These are phyloP conservation scores for Colletotrichum coccodes DNA, from an alignment of 2,329 filamentous ascomycete species.

Conservation along the genomic window DNA sequence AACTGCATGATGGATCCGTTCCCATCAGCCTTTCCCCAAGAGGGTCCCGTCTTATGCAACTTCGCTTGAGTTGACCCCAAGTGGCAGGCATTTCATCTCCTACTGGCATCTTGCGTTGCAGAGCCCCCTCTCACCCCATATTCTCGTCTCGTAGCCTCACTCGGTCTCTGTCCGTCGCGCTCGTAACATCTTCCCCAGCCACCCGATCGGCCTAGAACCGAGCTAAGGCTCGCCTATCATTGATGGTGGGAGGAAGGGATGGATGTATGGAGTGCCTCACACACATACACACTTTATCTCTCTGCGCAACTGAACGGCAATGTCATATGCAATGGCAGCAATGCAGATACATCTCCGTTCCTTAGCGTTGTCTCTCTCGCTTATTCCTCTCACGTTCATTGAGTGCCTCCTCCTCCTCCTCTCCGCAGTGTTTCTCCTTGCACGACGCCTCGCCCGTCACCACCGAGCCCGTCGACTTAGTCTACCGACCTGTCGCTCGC, in stretches of 20 bases:
- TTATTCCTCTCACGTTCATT: slow-evolving; percentile 4
- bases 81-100: slow-evolving; percentile 1
- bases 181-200: background rate
- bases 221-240: background rate
- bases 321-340: background rate
- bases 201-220: background rate
- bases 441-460: slow-evolving; percentile 21
- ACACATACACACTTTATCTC: background rate
- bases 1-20: background rate
- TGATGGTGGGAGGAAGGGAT: background rate
- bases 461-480: background rate
- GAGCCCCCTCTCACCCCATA: background rate
- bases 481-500: slow-evolving; percentile 4
- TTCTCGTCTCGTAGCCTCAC: background rate
- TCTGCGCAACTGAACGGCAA: background rate
- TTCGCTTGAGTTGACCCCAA: slow-evolving; percentile 28
- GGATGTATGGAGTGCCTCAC: background rate
- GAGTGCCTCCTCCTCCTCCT: background rate
- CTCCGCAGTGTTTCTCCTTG: slow-evolving; percentile 9
- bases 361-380: slow-evolving; percentile 17
- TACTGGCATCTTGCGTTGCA: background rate
- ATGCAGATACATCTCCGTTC: background rate
- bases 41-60: background rate
- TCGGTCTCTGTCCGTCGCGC: background rate
- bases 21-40: background rate